These are phyloP conservation scores for Irpex sp. DNA, from an alignment of 1,284 basidiomycete genomes.

Conservation along the genomic window DNA sequence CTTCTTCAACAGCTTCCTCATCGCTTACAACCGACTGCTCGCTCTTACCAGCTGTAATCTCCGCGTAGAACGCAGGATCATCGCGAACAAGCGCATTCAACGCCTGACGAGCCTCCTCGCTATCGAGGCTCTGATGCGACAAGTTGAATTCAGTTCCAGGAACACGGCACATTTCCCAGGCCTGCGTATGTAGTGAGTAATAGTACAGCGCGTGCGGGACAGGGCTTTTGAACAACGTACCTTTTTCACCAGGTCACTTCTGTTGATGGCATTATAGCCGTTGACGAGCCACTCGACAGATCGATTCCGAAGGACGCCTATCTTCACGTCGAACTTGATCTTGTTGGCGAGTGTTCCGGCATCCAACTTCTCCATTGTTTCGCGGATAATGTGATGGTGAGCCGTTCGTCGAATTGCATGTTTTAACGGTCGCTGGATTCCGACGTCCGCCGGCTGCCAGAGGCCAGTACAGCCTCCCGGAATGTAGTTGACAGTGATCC, in stretches of 20 bases:
- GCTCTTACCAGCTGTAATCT: too few species aligned
- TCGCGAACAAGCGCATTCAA: too few species aligned
- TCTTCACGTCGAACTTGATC: conserved; percentile 13
- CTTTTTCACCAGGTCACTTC: conserved; percentile 15
- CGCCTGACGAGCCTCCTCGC: neutral
- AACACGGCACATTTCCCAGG: conserved; percentile 6
- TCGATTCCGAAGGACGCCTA: conserved; percentile 14
- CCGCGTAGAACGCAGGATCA: too few species aligned
- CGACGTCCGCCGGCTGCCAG: conserved; percentile 24
- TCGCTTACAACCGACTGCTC: too few species aligned
- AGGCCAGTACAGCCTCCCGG: conserved; percentile 22
- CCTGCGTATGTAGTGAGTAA: conserved; percentile 3
- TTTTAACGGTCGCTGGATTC: conserved; percentile 25
- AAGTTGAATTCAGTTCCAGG: conserved; percentile 7
- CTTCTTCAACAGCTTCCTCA: too few species aligned
- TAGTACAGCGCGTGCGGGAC: too few species aligned
- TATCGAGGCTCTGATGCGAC: conserved; percentile 9
- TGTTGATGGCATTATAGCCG: conserved; percentile 16
- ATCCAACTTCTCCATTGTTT: conserved; percentile 15
- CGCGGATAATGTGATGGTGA: conserved; percentile 12
- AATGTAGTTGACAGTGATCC: conserved; percentile 19
- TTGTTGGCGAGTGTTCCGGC: conserved; percentile 4
- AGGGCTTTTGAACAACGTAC: too few species aligned
- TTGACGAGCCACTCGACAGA: conserved; percentile 18
- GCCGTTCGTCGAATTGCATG: conserved; percentile 14